Percentiles rank a stretch among this genome's conserved stretches.
These are phyloP conservation scores for Neodidymelliopsis sp. DNA, from an alignment of 2,329 filamentous ascomycete genomes.

Conservation along the genomic window DNA sequence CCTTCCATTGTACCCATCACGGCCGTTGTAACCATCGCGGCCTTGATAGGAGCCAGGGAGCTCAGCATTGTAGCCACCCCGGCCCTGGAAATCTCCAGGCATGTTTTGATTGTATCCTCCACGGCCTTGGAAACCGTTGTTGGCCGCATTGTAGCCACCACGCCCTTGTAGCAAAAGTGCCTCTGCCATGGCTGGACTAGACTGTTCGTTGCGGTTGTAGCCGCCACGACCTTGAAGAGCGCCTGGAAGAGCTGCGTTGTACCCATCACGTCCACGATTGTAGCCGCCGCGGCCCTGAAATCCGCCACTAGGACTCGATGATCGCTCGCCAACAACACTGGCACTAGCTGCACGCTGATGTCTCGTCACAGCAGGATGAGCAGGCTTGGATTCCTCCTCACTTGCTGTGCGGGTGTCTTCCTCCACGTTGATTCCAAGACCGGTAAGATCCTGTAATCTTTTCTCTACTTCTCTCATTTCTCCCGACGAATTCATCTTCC, in stretches of 20 bases:
- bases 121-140: slow-evolving; percentile 36
- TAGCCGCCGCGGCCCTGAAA: slow-evolving; percentile 44
- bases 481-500: slow-evolving; percentile 28
- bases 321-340: slow-evolving; percentile 38
- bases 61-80: slow-evolving; percentile 42
- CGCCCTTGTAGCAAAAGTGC: slow-evolving; percentile 28
- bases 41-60: slow-evolving; percentile 43
- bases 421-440: slow-evolving; percentile 46
- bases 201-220: slow-evolving; percentile 34
- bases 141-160: slow-evolving; percentile 24
- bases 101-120: slow-evolving; percentile 44
- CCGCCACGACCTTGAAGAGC: slow-evolving; percentile 42
- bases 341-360: slow-evolving; percentile 43
- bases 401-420: slow-evolving; percentile 39
- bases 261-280: slow-evolving; percentile 47
- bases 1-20: slow-evolving; percentile 43
- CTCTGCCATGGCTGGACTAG: slow-evolving; percentile 29
- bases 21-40: slow-evolving; percentile 47
- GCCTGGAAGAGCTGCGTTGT: slow-evolving; percentile 41
- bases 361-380: slow-evolving; percentile 35
- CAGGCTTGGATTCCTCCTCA: slow-evolving; percentile 41
- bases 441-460: slow-evolving; percentile 38
- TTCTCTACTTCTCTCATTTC: slow-evolving; percentile 39
- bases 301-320: slow-evolving; percentile 40
- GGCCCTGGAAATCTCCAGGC: slow-evolving; percentile 43